These are phyloP conservation scores for Ambrosia artemisiifolia DNA, from an alignment of 129 eudicot genomes.

Conservation along the genomic window DNA sequence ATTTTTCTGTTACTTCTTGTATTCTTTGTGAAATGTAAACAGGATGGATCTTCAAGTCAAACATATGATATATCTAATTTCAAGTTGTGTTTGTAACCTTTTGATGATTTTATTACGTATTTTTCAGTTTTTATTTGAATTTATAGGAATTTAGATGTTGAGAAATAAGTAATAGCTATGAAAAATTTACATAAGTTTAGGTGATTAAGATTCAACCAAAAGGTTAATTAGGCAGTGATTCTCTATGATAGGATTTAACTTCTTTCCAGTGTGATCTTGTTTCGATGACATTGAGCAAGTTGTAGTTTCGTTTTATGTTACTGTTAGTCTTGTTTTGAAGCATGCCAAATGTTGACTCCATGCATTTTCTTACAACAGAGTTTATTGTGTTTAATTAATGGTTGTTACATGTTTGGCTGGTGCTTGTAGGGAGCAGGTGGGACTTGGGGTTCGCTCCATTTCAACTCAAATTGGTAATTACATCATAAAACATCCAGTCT, in stretches of 20 bases:
- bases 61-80: neutral
- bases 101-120: too few relatives aligned
- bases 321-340: too few relatives aligned
- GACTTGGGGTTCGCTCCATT: conserved; percentile 71
- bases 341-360: neutral
- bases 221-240: neutral
- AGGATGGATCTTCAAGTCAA: neutral
- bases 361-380: neutral
- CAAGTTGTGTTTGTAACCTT: neutral
- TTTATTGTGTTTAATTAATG: neutral
- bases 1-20: neutral
- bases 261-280: neutral
- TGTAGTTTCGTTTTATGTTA: too few relatives aligned
- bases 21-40: conserved; percentile 6
- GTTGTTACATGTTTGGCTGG: conserved; percentile 11
- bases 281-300: too few relatives aligned
- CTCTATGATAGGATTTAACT: neutral
- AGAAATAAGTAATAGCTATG: neutral
- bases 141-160: neutral
- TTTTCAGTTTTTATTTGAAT: neutral
- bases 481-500: too few relatives aligned
- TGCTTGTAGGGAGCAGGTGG: conserved; percentile 62
- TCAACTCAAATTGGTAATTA: conserved; percentile 94
- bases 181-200: neutral
- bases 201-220: neutral